Conservation (phyloP, 768 basidiomycete species). For the Russula virescens region DNA sequence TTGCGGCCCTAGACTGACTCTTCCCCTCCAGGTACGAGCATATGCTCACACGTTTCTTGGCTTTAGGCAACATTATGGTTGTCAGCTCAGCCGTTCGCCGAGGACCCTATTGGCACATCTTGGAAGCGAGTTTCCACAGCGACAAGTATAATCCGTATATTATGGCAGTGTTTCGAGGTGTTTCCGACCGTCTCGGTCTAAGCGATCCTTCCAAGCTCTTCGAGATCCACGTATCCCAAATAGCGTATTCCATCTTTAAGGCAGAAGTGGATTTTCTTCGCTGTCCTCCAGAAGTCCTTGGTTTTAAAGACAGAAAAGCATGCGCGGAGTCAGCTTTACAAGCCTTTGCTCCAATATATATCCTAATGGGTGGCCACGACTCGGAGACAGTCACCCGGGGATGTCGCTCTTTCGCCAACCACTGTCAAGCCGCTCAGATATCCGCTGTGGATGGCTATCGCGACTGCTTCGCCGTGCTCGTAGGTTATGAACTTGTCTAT, state of each 20-base stretch:
- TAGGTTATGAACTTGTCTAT: constrained; percentile 54
- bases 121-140: constrained; percentile 57
- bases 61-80: constrained; percentile 72
- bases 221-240: constrained; percentile 68
- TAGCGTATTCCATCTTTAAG: constrained; percentile 60
- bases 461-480: constrained; percentile 62
- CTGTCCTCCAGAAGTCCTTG: constrained; percentile 69
- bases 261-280: constrained; percentile 44
- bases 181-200: constrained; percentile 65
- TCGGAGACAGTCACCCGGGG: constrained; percentile 34
- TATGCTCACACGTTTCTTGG: constrained; percentile 68
- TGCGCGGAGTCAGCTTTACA: constrained; percentile 64
- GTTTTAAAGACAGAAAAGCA: constrained; percentile 61
- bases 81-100: constrained; percentile 70
- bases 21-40: constrained; percentile 43
- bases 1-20: neutral
- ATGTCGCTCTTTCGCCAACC: constrained; percentile 45
- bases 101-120: constrained; percentile 81
- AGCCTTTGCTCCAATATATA: constrained; percentile 59
- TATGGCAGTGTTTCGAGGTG: constrained; percentile 50
- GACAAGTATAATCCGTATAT: constrained; percentile 37
- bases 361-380: constrained; percentile 40
- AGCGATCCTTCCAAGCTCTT: constrained; percentile 57
- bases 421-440: constrained; percentile 58
- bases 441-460: constrained; percentile 45